Percentiles rank a stretch among this genome's conserved stretches.
Conservation (phyloP, 2,329 filamentous ascomycete species). For the Endothia cerciana region DNA sequence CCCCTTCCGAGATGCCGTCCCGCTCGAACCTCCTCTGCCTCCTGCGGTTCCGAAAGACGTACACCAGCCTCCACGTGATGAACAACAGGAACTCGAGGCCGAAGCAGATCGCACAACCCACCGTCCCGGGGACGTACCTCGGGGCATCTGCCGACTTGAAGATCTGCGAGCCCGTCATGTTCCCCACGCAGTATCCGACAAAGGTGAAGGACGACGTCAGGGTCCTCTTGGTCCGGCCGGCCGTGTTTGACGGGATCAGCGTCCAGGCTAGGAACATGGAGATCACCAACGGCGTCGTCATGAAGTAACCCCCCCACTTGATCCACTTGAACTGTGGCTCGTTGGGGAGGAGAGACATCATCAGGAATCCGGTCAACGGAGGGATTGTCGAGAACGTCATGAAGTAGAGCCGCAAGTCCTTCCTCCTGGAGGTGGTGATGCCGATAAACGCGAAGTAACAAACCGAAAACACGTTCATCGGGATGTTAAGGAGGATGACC, state of each 20-base stretch:
- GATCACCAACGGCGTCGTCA: conserved; percentile 41
- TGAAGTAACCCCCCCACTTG: conserved; percentile 44
- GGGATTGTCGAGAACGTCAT: conserved; percentile 43
- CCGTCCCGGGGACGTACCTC: conserved; percentile 48
- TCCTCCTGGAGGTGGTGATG: conserved; percentile 38
- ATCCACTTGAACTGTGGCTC: conserved; percentile 41
- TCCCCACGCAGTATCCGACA: conserved; percentile 49
- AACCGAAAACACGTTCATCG: conserved; percentile 39
- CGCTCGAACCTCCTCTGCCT: conserved; percentile 37
- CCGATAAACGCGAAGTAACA: conserved; percentile 42
- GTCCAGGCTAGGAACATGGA: conserved; percentile 42
- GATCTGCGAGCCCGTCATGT: conserved; percentile 52
- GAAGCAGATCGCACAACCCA: conserved; percentile 44
- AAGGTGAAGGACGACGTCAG: conserved; percentile 50
- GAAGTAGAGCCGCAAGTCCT: conserved; percentile 43
- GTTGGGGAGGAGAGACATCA: conserved; percentile 42
- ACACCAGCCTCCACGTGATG: conserved; percentile 43
- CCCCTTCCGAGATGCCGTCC: conserved; percentile 41
- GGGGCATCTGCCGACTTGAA: conserved; percentile 49
- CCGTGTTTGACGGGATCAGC: conserved; percentile 49
- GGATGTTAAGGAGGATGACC: conserved; percentile 43
- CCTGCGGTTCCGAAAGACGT: conserved; percentile 45
- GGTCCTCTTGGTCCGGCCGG: conserved; percentile 51
- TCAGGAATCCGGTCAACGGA: conserved; percentile 41
- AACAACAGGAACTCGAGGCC: conserved; percentile 44